Evolutionary conservation across 495 filamentous ascomycete genomes (phyloP).

Genomic region (Sordaria brevicollis): DNA sequence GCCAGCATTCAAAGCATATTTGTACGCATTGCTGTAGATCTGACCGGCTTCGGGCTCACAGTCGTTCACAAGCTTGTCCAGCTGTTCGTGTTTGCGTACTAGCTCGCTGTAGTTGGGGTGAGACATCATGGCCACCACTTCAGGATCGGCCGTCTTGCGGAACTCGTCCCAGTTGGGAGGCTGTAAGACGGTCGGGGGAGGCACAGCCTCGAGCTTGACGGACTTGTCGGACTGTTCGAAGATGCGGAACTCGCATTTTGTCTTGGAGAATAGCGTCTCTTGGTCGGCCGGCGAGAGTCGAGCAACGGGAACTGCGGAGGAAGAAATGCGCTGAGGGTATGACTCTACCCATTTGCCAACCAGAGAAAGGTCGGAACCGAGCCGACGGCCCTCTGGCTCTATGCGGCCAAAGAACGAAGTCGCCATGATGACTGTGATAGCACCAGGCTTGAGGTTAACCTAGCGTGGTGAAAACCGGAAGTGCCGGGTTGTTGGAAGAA

Average conservation of each 20-base stretch:
- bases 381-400: slow-evolving; percentile 12
- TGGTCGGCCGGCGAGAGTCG: slow-evolving; percentile 13
- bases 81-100: background rate
- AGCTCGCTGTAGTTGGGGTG: slow-evolving; percentile 2
- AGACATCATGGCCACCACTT: slow-evolving; percentile 7
- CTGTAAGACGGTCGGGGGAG: background rate
- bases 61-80: background rate
- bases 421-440: background rate
- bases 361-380: slow-evolving; percentile 12
- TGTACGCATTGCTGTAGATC: background rate
- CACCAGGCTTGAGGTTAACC: background rate
- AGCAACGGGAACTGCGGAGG: slow-evolving; percentile 6
- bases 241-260: slow-evolving; percentile 3
- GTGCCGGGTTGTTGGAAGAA: background rate
- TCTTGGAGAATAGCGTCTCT: slow-evolving; percentile 9
- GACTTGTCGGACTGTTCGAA: slow-evolving; percentile 5
- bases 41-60: background rate
- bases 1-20: background rate
- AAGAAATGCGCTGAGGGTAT: background rate
- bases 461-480: background rate
- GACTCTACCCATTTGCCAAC: slow-evolving; percentile 13
- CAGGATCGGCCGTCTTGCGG: slow-evolving; percentile 4
- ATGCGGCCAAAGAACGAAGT: slow-evolving; percentile 10
- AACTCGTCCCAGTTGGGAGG: background rate
- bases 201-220: slow-evolving; percentile 5